Evolutionary conservation across 1,139 yeast genomes (phyloP).

Genomic region (Geotrichum carabidarum): DNA sequence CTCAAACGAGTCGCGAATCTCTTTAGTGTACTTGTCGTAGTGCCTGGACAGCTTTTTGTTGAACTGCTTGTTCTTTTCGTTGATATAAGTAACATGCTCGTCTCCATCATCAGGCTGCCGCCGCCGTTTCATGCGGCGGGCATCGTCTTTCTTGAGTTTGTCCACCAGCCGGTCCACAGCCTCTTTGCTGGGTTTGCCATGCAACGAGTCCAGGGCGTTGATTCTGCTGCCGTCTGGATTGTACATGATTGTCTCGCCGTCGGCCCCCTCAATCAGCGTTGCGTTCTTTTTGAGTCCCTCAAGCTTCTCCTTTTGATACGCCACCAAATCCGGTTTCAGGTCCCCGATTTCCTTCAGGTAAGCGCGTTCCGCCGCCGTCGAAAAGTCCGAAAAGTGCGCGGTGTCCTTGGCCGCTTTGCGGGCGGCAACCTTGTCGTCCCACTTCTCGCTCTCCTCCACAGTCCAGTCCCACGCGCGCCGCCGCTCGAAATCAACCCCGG

Average conservation of each 20-base stretch:
- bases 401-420: constrained; percentile 27
- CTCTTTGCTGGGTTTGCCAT: constrained; percentile 39
- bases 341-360: constrained; percentile 47
- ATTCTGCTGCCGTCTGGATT: constrained; percentile 23
- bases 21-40: constrained; percentile 46
- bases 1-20: constrained; percentile 40
- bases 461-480: constrained; percentile 56
- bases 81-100: constrained; percentile 45
- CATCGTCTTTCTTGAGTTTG: constrained; percentile 41
- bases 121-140: constrained; percentile 38
- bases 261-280: constrained; percentile 26
- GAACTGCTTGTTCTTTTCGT: constrained; percentile 74
- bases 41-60: constrained; percentile 64
- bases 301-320: constrained; percentile 41
- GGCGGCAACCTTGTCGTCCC: constrained; percentile 48
- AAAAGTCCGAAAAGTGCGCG: constrained; percentile 41
- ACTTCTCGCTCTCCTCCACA: constrained; percentile 60
- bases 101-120: constrained; percentile 37
- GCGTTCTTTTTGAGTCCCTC: constrained; percentile 25
- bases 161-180: constrained; percentile 43
- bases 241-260: constrained; percentile 26
- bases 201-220: constrained; percentile 26
- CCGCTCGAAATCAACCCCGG: constrained; percentile 43
- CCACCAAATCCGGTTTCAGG: constrained; percentile 42
- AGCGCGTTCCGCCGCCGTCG: constrained; percentile 52